phyloP scores from a whole-genome alignment of 1,139 yeast species.

The Nakaseomyces delphensis region DNA sequence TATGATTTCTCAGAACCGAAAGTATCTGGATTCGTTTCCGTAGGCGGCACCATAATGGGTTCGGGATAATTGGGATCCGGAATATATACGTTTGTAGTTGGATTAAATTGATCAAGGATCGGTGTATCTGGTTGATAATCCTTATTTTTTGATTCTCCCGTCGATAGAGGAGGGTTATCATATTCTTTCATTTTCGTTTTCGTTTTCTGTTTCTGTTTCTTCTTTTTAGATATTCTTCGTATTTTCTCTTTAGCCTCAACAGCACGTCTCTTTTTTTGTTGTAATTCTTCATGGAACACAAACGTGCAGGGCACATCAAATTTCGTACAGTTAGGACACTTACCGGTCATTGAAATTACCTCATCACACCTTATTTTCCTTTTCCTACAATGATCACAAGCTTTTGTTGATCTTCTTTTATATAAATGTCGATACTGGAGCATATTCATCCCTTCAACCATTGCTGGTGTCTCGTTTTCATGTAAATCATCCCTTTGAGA shows the following conservation, averaged over 20 bases:
- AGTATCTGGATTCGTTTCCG: neutral
- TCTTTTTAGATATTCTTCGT: neutral
- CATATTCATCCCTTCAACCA: neutral
- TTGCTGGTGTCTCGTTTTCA: neutral
- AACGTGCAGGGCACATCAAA: constrained; percentile 22
- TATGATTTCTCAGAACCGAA: neutral
- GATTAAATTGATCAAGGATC: neutral
- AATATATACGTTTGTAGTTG: neutral
- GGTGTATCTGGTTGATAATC: neutral
- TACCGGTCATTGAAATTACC: constrained; percentile 16
- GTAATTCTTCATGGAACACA: constrained; percentile 3
- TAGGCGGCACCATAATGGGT: neutral
- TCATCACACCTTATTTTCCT: constrained; percentile 33
- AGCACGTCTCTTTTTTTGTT: constrained; percentile 3
- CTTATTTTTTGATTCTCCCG: neutral
- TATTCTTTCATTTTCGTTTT: too few species aligned
- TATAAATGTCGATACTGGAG: neutral
- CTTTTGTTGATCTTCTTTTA: constrained; percentile 28
- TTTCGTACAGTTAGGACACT: constrained; percentile 27
- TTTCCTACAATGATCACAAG: constrained; percentile 33
- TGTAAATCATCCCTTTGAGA: neutral
- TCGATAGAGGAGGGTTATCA: neutral
- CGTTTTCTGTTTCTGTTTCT: neutral
- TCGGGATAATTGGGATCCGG: neutral
- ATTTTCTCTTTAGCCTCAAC: neutral